A percentile compares a stretch with the other conserved stretches of the same genome.
Evolutionary conservation across 1,284 basidiomycete genomes (phyloP).

Genomic region (Ganoderma lingzhi): DNA sequence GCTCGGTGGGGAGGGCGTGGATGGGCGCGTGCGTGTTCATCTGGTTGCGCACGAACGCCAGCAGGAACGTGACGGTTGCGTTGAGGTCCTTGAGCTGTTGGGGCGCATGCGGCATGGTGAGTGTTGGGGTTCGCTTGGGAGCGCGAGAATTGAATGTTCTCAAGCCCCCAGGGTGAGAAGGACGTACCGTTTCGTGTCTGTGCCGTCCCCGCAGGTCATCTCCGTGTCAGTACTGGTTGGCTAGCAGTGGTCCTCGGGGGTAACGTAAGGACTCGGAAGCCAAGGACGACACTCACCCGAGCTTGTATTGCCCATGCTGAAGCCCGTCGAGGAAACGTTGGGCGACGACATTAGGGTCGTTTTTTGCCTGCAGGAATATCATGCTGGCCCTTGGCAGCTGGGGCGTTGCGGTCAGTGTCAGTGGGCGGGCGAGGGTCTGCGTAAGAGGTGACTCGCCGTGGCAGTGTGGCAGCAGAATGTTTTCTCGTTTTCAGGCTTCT

Average conservation of each 20-base stretch:
- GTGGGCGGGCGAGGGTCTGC: neutral
- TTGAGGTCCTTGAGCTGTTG: constrained; percentile 23
- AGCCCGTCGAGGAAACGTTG: constrained; percentile 6
- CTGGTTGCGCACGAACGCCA: constrained; percentile 20
- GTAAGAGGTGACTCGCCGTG: neutral
- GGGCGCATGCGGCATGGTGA: neutral
- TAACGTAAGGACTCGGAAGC: neutral
- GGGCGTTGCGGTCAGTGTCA: neutral
- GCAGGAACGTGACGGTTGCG: constrained; percentile 15
- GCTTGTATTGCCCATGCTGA: neutral
- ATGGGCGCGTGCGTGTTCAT: constrained; percentile 24
- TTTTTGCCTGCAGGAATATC: constrained; percentile 10
- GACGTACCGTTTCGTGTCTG: constrained; percentile 2
- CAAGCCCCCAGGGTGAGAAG: neutral
- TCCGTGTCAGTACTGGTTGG: neutral
- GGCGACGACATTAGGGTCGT: constrained; percentile 8
- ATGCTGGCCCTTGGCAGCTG: neutral
- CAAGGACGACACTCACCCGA: constrained; percentile 4
- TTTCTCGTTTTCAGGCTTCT: neutral
- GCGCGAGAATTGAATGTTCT: neutral
- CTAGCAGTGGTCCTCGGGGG: neutral
- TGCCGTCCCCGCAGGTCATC: neutral
- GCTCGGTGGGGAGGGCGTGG: constrained; percentile 26
- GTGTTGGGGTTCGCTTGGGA: neutral
- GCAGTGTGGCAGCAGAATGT: constrained; percentile 4